Percentiles rank a stretch among this genome's conserved stretches.
Conservation (phyloP, 371 early-diverging fungal genomes). For the Catenaria anguillulae region DNA sequence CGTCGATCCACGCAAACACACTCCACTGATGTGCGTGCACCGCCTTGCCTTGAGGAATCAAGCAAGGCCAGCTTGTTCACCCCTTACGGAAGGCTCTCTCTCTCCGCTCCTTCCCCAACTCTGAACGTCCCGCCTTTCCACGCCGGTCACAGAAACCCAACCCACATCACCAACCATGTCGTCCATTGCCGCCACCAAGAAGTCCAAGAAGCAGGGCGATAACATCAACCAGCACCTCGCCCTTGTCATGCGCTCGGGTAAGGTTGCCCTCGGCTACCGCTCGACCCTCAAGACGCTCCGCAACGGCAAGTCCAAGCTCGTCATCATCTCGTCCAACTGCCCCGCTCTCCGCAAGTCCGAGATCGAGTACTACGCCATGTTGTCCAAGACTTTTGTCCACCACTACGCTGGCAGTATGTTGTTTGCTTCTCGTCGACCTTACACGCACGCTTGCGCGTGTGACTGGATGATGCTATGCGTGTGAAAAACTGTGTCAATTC, state of each 20-base stretch:
- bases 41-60: too few species aligned
- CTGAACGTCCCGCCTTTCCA: too few species aligned
- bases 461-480: constrained; percentile 9
- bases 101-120: too few species aligned
- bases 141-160: too few species aligned
- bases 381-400: constrained; percentile 97
- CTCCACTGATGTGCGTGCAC: too few species aligned
- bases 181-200: not conserved
- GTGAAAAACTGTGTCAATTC: too few species aligned
- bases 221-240: constrained; percentile 95
- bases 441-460: constrained; percentile 5
- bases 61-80: too few species aligned
- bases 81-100: not conserved
- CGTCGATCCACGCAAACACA: too few species aligned
- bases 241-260: constrained; percentile 97
- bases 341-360: constrained; percentile 98
- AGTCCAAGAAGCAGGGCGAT: constrained; percentile 55
- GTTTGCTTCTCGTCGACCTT: constrained; percentile 2
- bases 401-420: constrained; percentile 83
- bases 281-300: constrained; percentile 92
- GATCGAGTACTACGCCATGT: constrained; percentile 99
- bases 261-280: constrained; percentile 94
- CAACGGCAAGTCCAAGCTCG: constrained; percentile 94
- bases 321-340: constrained; percentile 96
- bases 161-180: not conserved